These are phyloP conservation scores for Clarireedia hainanense DNA, from an alignment of 2,329 filamentous ascomycete genomes.

Conservation along the genomic window DNA sequence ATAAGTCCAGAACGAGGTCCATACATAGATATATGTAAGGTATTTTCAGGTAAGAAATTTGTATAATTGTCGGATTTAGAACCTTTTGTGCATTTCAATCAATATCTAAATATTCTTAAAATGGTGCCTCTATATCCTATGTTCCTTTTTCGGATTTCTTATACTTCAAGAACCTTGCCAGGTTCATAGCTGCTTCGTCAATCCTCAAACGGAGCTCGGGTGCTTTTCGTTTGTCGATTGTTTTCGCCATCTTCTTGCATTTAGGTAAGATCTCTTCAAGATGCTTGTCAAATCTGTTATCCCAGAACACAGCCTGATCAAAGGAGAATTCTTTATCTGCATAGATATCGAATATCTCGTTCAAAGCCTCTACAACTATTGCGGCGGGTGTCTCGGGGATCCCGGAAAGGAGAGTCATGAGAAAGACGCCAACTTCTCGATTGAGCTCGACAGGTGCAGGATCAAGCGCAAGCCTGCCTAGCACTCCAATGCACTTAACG, in stretches of 20 bases:
- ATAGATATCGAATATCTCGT: conserved; percentile 62
- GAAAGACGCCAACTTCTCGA: conserved; percentile 55
- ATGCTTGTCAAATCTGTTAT: conserved; percentile 49
- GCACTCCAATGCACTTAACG: conserved; percentile 59
- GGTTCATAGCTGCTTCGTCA: conserved; percentile 54
- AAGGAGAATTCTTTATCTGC: conserved; percentile 50
- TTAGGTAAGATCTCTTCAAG: conserved; percentile 48
- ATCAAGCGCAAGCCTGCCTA: conserved; percentile 53
- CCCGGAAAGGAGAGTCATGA: conserved; percentile 46
- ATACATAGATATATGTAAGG: no score
- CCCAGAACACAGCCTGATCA: conserved; percentile 58
- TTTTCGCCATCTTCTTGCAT: conserved; percentile 48
- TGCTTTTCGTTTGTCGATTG: conserved; percentile 50
- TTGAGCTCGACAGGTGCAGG: conserved; percentile 47
- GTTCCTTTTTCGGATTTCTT: conserved; percentile 36
- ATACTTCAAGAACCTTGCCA: conserved; percentile 54
- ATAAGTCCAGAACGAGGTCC: no score
- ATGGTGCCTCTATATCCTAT: background rate
- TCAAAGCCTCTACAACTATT: conserved; percentile 54
- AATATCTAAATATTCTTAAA: no score
- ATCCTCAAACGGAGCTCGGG: conserved; percentile 49
- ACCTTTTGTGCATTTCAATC: no score
- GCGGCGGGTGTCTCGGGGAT: conserved; percentile 47
- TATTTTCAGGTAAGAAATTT: no score
- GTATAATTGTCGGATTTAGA: no score